A percentile compares a stretch with the other conserved stretches of the same genome.
Conservation (phyloP, 1,139 yeast genomes). For the Wickerhamiella pararugosa region DNA sequence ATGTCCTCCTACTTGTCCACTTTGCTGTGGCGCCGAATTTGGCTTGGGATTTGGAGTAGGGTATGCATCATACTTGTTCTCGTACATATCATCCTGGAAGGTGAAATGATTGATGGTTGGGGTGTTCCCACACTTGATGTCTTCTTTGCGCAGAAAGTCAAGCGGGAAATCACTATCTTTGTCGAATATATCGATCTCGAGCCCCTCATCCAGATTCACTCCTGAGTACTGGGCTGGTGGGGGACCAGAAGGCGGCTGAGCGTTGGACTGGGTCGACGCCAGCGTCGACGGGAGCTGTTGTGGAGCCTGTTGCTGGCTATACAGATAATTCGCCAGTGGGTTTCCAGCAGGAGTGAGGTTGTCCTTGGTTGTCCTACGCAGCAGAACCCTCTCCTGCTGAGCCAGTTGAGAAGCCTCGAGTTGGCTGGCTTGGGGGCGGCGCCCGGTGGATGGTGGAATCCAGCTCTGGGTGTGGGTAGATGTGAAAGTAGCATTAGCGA, state of each 20-base stretch:
- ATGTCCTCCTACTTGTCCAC: too few relatives aligned
- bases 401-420: neutral
- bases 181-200: slow-evolving; percentile 5
- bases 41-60: neutral
- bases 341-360: neutral
- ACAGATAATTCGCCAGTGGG: neutral
- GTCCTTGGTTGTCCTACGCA: neutral
- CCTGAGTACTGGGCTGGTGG: neutral
- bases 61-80: neutral
- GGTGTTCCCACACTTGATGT: slow-evolving; percentile 6
- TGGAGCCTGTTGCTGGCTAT: too few relatives aligned
- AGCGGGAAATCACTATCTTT: slow-evolving; percentile 8
- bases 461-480: neutral
- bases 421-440: neutral
- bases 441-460: neutral
- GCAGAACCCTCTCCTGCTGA: too few relatives aligned
- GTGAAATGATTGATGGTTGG: slow-evolving; percentile 6
- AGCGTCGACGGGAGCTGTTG: slow-evolving; percentile 7
- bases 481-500: slow-evolving; percentile 21
- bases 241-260: neutral
- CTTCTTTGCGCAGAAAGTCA: slow-evolving; percentile 8
- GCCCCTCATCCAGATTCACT: slow-evolving; percentile 1
- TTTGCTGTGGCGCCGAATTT: neutral
- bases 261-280: neutral
- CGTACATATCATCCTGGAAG: slow-evolving; percentile 4